A percentile compares a stretch with the other conserved stretches of the same genome.
phyloP scores from a whole-genome alignment of 1,139 yeast genomes.

The Saccharomyces hybrid region DNA sequence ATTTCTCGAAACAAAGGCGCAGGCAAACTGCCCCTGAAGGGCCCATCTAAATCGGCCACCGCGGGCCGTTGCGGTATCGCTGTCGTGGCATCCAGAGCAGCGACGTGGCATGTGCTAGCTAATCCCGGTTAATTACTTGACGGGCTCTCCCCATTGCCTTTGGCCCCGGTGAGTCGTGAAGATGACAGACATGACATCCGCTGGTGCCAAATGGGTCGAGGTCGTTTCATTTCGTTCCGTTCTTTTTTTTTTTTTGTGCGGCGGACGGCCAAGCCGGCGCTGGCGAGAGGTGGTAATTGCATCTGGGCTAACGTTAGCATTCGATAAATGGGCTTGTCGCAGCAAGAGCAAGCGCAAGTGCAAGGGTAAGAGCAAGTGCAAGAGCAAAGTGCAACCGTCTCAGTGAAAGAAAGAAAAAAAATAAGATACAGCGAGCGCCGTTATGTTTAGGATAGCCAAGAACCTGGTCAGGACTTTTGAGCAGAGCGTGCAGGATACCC shows the following conservation, averaged over 20 bases:
- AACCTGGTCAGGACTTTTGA: constrained; percentile 74
- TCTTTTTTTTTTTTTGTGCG: not conserved
- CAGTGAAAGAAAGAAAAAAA: not conserved
- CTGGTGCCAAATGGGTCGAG: not conserved
- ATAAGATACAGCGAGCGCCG: not conserved
- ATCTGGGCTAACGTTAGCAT: not conserved
- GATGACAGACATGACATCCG: not conserved
- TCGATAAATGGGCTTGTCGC: not conserved
- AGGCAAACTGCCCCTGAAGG: not conserved
- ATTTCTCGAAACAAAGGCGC: not conserved
- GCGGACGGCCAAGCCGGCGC: not conserved
- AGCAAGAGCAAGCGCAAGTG: not conserved
- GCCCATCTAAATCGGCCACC: not conserved
- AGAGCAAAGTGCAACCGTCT: not conserved
- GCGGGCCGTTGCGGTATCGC: not conserved
- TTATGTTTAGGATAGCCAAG: constrained; percentile 84
- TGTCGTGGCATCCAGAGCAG: not conserved
- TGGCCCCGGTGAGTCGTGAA: not conserved
- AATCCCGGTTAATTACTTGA: not conserved
- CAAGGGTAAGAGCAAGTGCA: not conserved
- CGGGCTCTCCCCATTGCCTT: not conserved
- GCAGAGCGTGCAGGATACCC: constrained; percentile 33
- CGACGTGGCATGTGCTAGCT: not conserved
- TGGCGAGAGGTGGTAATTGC: not conserved
- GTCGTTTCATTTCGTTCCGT: not conserved